phyloP scores from a whole-genome alignment of 1,284 basidiomycete species.

The Apiotrichum laibachii region DNA sequence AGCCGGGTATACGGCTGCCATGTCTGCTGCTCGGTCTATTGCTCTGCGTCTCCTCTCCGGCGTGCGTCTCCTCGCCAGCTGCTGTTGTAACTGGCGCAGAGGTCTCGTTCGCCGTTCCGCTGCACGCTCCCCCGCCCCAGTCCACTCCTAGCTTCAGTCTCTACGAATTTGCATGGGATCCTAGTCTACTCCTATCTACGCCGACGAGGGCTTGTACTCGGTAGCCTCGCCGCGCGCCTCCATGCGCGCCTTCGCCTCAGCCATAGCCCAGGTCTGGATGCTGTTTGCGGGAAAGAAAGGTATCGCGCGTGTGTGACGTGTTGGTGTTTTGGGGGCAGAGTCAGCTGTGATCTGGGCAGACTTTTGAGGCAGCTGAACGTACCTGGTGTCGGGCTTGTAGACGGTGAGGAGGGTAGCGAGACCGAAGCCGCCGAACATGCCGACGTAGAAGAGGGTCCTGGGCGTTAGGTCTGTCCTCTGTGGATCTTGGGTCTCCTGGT shows the following conservation, averaged over 20 bases:
- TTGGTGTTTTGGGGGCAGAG: not conserved
- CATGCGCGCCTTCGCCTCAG: slow-evolving; percentile 83
- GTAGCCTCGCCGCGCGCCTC: slow-evolving; percentile 80
- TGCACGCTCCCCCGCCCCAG: not conserved
- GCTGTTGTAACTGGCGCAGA: not conserved
- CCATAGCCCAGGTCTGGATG: slow-evolving; percentile 83
- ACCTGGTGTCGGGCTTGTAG: slow-evolving; percentile 97
- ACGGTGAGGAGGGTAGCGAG: slow-evolving; percentile 73
- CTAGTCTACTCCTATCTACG: not conserved
- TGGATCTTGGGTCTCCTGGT: not conserved
- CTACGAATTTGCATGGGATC: slow-evolving; percentile 8
- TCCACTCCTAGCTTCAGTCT: not conserved
- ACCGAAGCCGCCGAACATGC: slow-evolving; percentile 85
- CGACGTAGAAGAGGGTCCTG: slow-evolving; percentile 71
- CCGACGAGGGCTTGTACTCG: slow-evolving; percentile 62
- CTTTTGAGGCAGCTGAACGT: slow-evolving; percentile 37
- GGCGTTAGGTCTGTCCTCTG: not conserved
- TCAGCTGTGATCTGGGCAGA: slow-evolving; percentile 1
- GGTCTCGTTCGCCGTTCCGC: not conserved
- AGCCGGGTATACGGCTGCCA: no score
- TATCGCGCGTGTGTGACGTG: not conserved
- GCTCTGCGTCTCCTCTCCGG: no score
- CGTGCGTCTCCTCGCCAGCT: no score
- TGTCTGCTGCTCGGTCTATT: no score
- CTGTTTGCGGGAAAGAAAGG: slow-evolving; percentile 51